Evolutionary conservation across 2,329 filamentous ascomycete species (phyloP).

Genomic region (Microsporum ferrugineum): DNA sequence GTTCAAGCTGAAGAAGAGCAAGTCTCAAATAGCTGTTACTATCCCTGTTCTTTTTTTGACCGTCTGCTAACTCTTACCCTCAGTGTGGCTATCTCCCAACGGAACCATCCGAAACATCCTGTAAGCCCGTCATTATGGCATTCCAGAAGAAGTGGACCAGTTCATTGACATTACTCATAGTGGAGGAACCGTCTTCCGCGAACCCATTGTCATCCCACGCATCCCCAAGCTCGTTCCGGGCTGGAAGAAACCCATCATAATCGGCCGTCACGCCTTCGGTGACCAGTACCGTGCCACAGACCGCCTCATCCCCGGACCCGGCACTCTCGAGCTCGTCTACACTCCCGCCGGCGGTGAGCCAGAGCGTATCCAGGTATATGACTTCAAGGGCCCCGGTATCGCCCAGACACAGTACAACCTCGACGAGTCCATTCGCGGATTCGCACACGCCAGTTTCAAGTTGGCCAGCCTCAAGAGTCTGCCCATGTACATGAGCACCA

Average conservation of each 20-base stretch:
- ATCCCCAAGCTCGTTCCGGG: constrained; percentile 89
- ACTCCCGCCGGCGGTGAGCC: constrained; percentile 66
- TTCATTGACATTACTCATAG: constrained; percentile 20
- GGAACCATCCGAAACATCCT: constrained; percentile 64
- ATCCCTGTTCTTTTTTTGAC: not conserved
- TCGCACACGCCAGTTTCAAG: constrained; percentile 95
- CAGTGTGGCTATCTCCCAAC: constrained; percentile 97
- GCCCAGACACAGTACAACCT: constrained; percentile 98
- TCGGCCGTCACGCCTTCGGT: constrained; percentile 94
- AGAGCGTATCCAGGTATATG: constrained; percentile 77
- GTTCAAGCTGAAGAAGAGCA: constrained; percentile 97
- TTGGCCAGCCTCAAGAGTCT: constrained; percentile 74
- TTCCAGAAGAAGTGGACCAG: not conserved
- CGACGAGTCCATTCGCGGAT: constrained; percentile 84
- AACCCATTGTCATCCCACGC: constrained; percentile 90
- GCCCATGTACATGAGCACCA: constrained; percentile 99
- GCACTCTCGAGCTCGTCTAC: constrained; percentile 89
- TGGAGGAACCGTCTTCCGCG: constrained; percentile 95
- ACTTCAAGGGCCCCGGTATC: constrained; percentile 72
- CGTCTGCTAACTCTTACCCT: constrained; percentile 12
- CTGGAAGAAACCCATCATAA: constrained; percentile 99
- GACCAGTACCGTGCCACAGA: constrained; percentile 98
- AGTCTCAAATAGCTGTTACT: constrained; percentile 23
- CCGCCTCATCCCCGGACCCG: constrained; percentile 65
- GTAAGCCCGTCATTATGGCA: constrained; percentile 24